These are phyloP conservation scores for Fusarium euwallaceae DNA, from an alignment of 2,329 filamentous ascomycete genomes.

Conservation along the genomic window DNA sequence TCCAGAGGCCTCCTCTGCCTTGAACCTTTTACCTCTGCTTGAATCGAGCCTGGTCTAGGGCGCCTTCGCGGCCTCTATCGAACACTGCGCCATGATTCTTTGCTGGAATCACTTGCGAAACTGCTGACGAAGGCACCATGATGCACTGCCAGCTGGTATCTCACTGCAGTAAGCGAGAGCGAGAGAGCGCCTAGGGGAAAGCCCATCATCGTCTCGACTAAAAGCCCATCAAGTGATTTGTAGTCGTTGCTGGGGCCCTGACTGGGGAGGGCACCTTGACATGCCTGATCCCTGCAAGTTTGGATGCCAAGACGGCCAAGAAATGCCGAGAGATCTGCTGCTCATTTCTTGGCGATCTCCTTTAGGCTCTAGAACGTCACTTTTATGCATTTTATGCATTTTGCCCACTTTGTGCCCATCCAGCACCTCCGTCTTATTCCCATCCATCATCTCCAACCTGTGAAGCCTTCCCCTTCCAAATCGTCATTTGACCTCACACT, in stretches of 20 bases:
- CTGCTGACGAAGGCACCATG: neutral
- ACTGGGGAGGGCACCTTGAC: neutral
- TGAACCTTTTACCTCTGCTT: neutral
- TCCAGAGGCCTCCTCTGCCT: conserved; percentile 33
- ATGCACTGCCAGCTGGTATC: neutral
- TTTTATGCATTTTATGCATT: conserved; percentile 31
- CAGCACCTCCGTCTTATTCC: conserved; percentile 25
- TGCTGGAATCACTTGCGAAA: neutral
- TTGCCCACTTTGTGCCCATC: conserved; percentile 12
- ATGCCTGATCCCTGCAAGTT: conserved; percentile 1
- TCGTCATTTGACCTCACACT: neutral
- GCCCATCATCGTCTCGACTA: neutral
- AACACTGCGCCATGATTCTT: conserved; percentile 1
- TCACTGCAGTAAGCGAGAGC: neutral
- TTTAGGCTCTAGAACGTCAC: neutral
- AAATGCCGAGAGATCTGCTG: conserved; percentile 43
- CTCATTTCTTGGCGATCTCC: conserved; percentile 35
- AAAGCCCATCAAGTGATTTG: neutral
- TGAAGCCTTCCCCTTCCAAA: neutral
- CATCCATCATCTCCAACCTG: neutral
- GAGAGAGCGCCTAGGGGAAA: neutral
- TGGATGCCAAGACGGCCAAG: conserved; percentile 42
- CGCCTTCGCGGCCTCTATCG: neutral
- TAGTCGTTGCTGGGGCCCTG: neutral
- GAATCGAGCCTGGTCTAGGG: neutral